phyloP scores from a whole-genome alignment of 148 eudicot species.

The Rhododendron ferrugineum region DNA sequence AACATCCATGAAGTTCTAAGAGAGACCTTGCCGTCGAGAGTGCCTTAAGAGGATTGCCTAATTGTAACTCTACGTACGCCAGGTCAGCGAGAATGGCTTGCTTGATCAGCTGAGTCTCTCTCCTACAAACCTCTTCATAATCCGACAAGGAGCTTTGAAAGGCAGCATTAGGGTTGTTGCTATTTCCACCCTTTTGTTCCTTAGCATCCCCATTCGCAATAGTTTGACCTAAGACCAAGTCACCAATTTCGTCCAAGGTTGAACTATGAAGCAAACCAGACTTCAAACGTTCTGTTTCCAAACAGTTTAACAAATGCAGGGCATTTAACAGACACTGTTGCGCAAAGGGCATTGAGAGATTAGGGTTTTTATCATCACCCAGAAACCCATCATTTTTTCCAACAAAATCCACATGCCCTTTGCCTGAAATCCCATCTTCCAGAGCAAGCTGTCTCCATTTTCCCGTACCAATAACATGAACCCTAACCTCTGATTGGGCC shows the following conservation, averaged over 20 bases:
- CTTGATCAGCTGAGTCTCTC: conserved; percentile 60
- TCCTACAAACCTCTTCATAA: conserved; percentile 52
- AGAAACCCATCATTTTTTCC: conserved; percentile 26
- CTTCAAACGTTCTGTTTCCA: conserved; percentile 30
- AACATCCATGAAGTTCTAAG: conserved; percentile 54
- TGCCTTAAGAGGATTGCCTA: conserved; percentile 67
- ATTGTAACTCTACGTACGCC: conserved; percentile 74
- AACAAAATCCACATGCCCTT: conserved; percentile 21
- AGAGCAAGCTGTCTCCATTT: conserved; percentile 78
- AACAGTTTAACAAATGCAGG: conserved; percentile 42
- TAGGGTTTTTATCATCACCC: conserved; percentile 35
- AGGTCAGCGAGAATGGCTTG: conserved; percentile 76
- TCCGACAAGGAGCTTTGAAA: conserved; percentile 39
- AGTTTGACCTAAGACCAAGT: conserved; percentile 41
- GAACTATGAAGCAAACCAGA: conserved; percentile 29
- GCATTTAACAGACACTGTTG: conserved; percentile 73
- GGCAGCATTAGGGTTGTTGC: conserved; percentile 25
- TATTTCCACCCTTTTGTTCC: conserved; percentile 53
- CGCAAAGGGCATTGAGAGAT: conserved; percentile 60
- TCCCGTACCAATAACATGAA: conserved; percentile 70
- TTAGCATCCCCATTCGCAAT: conserved; percentile 65
- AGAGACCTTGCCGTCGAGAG: conserved; percentile 58
- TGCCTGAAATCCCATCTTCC: conserved; percentile 29
- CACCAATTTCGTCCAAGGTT: conserved; percentile 38
- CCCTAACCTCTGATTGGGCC: conserved; percentile 34